Evolutionary conservation across 169 alveolate species (phyloP), one percentile per base, ranked within the genome.

Genomic region (Babesia bigemina): DNA sequence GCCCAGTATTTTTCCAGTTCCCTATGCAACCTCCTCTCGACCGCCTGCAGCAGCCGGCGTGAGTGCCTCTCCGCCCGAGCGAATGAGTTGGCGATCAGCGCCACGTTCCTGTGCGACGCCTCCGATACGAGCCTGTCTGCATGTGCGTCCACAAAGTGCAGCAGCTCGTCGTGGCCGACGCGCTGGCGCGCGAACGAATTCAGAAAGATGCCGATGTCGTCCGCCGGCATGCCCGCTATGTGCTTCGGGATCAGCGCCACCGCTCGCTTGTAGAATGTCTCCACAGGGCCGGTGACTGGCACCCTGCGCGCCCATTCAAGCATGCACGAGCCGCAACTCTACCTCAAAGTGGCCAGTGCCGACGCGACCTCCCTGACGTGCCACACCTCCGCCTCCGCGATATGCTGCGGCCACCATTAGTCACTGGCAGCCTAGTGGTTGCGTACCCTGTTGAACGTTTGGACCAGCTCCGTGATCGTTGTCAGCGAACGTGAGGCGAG

Each of bases 341-440:
- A 61, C 70, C 79, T 60, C 28, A 79, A 71, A 4, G 84, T 58
- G 4, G 88, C 84, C 33, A 79, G 63, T 8, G 88, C 69, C 10
- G 88, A 66, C 7, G 63, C 59, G 9, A 79, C 36, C 14, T 79
- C 88, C 57, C 88, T 70, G 17, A 70, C 52, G 13, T 79, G 83
- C 88, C 84, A 79, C 55, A 65, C 57, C 45, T 79, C 79, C 3
- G 84, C 62, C 4, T 70, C 79, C 17, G 17, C 58, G n/a, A 63
- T 14, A 53, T 63, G 49, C 84, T 71, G 58, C 17, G 53, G 10
- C 11, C 12, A 2, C 8, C 11, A 21, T 14, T 8, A 58, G 3
- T 19, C n/a, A 33, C 6, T 2, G 28, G 4, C 16, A 21, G 1
- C 33, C 26, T 16, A 4, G 50, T 2, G 19, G 17, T 45, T 16